Percentiles rank a stretch among this genome's conserved stretches.
These are phyloP conservation scores for Immersiella caudata DNA, from an alignment of 495 filamentous ascomycete genomes.

Conservation along the genomic window DNA sequence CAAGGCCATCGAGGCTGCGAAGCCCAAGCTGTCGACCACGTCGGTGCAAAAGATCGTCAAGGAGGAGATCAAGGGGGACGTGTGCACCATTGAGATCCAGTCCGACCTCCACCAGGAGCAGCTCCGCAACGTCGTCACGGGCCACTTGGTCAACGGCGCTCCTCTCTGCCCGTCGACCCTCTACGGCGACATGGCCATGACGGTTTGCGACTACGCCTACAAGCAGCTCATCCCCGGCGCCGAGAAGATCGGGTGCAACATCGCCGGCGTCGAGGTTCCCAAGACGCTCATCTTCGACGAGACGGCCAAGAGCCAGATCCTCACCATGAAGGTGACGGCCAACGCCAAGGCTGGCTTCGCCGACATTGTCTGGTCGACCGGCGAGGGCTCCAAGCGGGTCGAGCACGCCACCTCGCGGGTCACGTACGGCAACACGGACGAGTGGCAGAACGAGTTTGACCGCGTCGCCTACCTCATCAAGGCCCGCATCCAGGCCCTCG, in stretches of 20 bases:
- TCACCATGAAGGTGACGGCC: conserved; percentile 47
- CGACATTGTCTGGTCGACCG: conserved; percentile 44
- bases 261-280: conserved; percentile 66
- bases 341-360: conserved; percentile 44
- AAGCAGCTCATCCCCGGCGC: conserved; percentile 57
- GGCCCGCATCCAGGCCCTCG: conserved; percentile 53
- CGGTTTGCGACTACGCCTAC: conserved; percentile 69
- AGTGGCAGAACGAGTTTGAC: conserved; percentile 58
- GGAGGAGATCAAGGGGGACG: conserved; percentile 56
- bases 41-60: conserved; percentile 58
- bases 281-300: conserved; percentile 69
- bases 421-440: conserved; percentile 45
- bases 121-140: conserved; percentile 62
- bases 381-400: conserved; percentile 45
- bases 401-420: conserved; percentile 59
- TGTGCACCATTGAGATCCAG: conserved; percentile 63
- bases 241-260: conserved; percentile 60
- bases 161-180: conserved; percentile 59
- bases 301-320: conserved; percentile 53
- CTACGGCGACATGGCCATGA: conserved; percentile 79
- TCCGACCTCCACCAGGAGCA: conserved; percentile 66
- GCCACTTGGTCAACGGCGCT: conserved; percentile 73
- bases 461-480: conserved; percentile 60
- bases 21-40: conserved; percentile 52
- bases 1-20: conserved; percentile 54